Percentiles rank a stretch among this genome's conserved stretches.
These are phyloP conservation scores for Ensete ventricosum DNA, from an alignment of 176 grass and related monocot species.

Conservation along the genomic window DNA sequence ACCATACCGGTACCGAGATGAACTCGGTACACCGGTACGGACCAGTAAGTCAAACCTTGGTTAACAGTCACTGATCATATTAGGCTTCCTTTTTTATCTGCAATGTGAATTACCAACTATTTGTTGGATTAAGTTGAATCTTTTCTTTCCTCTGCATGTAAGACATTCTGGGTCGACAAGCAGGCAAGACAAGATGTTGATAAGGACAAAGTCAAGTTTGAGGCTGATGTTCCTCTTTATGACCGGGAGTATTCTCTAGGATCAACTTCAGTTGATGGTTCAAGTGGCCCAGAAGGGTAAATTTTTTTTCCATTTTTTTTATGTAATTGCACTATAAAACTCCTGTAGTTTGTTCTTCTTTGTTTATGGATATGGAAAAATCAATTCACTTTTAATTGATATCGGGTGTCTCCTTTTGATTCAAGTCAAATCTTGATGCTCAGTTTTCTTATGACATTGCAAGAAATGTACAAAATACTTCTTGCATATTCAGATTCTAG, in stretches of 20 bases:
- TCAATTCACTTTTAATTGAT: neutral
- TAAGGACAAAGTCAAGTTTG: constrained; percentile 24
- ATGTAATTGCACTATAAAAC: neutral
- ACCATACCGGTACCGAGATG: no score
- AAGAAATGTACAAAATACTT: neutral
- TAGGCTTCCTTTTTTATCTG: no score
- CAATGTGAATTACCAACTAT: no score
- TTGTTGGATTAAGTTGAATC: neutral
- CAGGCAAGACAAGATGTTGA: constrained; percentile 53
- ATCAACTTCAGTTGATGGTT: constrained; percentile 62
- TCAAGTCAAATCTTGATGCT: neutral
- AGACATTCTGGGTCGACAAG: constrained; percentile 95
- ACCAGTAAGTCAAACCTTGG: no score
- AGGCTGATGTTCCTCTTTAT: constrained; percentile 54
- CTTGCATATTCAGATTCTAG: no score
- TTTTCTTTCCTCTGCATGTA: constrained; percentile 18
- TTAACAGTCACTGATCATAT: no score
- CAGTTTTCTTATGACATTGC: neutral
- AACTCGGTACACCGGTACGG: no score
- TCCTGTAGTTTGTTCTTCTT: neutral
- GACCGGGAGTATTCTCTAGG: constrained; percentile 68
- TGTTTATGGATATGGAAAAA: neutral
- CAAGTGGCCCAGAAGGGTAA: constrained; percentile 62
- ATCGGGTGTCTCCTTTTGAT: neutral
- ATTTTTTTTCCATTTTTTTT: constrained; percentile 4